phyloP scores from a whole-genome alignment of 129 eudicot species.

The Helichrysum umbraculigerum region DNA sequence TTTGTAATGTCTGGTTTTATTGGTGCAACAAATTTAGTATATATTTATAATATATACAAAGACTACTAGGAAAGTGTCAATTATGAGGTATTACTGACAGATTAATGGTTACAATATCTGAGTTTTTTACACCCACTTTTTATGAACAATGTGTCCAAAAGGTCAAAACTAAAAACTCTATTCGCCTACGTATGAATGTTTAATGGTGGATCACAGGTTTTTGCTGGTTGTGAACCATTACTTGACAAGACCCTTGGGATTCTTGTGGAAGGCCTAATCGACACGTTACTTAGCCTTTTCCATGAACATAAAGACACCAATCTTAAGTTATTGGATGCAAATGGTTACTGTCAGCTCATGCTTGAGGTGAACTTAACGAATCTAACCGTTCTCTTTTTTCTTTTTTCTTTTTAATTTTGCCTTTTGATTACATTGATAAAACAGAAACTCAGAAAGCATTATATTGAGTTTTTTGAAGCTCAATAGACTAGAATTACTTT shows the following conservation, averaged over 20 bases:
- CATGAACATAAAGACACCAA: conserved; percentile 62
- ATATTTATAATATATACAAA: too few species aligned
- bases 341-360: conserved; percentile 93
- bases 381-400: too few species aligned
- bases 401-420: too few species aligned
- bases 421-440: background rate
- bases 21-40: too few species aligned
- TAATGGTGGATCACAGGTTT: conserved; percentile 47
- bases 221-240: conserved; percentile 86
- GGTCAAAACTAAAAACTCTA: too few species aligned
- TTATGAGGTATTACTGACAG: too few species aligned
- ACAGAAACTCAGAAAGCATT: background rate
- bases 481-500: background rate
- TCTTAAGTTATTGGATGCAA: conserved; percentile 75
- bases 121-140: too few species aligned
- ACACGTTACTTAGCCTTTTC: conserved; percentile 78
- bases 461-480: background rate
- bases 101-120: too few species aligned
- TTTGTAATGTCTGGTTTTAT: too few species aligned
- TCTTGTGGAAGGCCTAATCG: conserved; percentile 86
- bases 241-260: conserved; percentile 90
- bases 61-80: too few species aligned
- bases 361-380: conserved; percentile 59
- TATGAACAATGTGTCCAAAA: too few species aligned
- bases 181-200: background rate